Evolutionary conservation across 352 stramenopile genomes (phyloP), one percentile per base, ranked within the genome.

Genomic region (Aphanomyces invadans): DNA sequence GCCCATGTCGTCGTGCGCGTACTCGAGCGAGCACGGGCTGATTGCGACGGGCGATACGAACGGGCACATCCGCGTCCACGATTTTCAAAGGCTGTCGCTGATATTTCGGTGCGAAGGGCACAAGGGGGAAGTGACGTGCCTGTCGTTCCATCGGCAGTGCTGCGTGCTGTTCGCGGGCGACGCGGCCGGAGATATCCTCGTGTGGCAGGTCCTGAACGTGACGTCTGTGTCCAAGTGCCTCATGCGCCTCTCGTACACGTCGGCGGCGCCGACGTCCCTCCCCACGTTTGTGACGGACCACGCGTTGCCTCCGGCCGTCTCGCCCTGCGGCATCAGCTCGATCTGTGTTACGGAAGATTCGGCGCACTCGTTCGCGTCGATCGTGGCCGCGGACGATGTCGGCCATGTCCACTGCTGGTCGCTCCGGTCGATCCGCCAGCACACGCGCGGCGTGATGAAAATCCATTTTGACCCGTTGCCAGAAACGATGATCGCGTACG

Each of bases 41-140:
- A 64, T 90, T 15, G 81, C 78, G 3, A 88, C 81, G 15, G 81
- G 75, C 0, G 81, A 90, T 52, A 76, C 84, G 53, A 15, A 71
- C 4, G 81, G 81, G 11, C 71, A 68, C 49, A 70, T 90, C 32
- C 79, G 86, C 51, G 68, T 90, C 1, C 85, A 88, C 59, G 76
- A 90, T 38, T 84, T 90, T 46, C 69, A 76, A 52, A 74, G 70
- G 7, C 73, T 90, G 15, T 86, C 81, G 12, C 60, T 90, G 32
- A 54, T 77, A 0, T 86, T 86, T 56, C 68, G 71, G 2, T 88
- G 81, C 57, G 70, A 68, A 15, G 76, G 74, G 11, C 79, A 88
- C 55, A 64, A 36, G 1, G 66, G 76, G 44, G 78, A 87, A 32
- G 79, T 89, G 29, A 75, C 72, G 32, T 71, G 74, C 12, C 70